These are phyloP conservation scores for Ephemerocybe angulata DNA, from an alignment of 768 basidiomycete genomes.

Conservation along the genomic window DNA sequence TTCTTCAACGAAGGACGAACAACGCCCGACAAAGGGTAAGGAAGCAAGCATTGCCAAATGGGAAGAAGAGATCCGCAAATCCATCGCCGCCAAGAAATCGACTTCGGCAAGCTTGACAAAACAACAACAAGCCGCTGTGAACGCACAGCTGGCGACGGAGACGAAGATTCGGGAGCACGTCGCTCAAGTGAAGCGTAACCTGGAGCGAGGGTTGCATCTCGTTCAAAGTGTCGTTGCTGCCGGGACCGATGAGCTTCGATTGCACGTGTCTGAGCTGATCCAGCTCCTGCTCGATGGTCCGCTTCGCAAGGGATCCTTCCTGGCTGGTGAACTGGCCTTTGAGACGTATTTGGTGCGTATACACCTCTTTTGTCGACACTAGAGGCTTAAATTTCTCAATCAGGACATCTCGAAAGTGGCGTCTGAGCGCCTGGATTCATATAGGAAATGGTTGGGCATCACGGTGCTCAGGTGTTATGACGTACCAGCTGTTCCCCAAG, in stretches of 20 bases:
- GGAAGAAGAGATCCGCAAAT: constrained; percentile 91
- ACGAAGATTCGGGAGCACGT: constrained; percentile 62
- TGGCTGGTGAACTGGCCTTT: constrained; percentile 65
- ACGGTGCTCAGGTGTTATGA: constrained; percentile 77
- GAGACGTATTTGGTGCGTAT: constrained; percentile 72
- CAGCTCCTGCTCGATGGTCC: constrained; percentile 63
- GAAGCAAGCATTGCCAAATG: constrained; percentile 88
- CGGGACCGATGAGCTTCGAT: constrained; percentile 47
- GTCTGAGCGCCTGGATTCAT: constrained; percentile 67
- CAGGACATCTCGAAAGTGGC: constrained; percentile 70
- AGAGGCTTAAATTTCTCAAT: neutral
- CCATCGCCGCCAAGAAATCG: constrained; percentile 78
- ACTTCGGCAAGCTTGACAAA: constrained; percentile 62
- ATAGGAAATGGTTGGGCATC: constrained; percentile 73
- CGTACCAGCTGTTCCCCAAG: constrained; percentile 63
- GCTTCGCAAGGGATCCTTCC: constrained; percentile 50
- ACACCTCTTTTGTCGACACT: neutral
- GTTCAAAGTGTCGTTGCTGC: constrained; percentile 58
- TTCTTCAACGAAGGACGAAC: constrained; percentile 52
- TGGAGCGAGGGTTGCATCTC: constrained; percentile 69
- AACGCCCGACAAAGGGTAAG: constrained; percentile 68
- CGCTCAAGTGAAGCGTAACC: constrained; percentile 41
- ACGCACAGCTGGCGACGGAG: constrained; percentile 83
- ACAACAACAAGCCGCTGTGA: constrained; percentile 79
- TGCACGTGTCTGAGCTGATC: constrained; percentile 56